These are phyloP conservation scores for Xylariaceae sp. DNA, from an alignment of 2,329 filamentous ascomycete genomes.

Conservation along the genomic window DNA sequence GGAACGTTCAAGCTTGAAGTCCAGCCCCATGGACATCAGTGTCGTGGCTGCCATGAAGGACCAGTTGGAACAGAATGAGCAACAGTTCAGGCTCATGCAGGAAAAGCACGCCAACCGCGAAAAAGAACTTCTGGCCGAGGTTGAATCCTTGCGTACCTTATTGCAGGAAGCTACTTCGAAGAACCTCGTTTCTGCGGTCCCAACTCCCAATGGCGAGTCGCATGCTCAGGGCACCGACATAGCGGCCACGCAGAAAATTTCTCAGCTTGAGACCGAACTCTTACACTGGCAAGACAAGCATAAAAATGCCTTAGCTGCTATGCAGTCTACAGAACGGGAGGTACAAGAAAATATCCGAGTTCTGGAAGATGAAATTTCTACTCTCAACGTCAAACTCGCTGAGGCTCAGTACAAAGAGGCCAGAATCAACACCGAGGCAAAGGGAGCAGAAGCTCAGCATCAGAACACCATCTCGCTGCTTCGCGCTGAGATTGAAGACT, in stretches of 20 bases:
- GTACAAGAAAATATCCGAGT: constrained; percentile 68
- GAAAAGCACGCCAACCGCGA: constrained; percentile 70
- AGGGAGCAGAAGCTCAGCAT: constrained; percentile 50
- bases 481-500: constrained; percentile 72
- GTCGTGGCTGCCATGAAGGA: constrained; percentile 82
- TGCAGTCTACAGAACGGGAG: constrained; percentile 66
- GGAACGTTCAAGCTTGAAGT: constrained; percentile 84
- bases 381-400: constrained; percentile 49
- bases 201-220: constrained; percentile 30
- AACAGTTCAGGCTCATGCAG: constrained; percentile 67
- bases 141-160: constrained; percentile 61
- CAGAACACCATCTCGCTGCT: constrained; percentile 56
- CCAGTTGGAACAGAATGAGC: constrained; percentile 82
- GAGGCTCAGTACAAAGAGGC: constrained; percentile 39
- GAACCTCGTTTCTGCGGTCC: constrained; percentile 14
- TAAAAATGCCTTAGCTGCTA: constrained; percentile 60
- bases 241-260: constrained; percentile 49
- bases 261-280: constrained; percentile 65
- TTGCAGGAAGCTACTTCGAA: constrained; percentile 36
- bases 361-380: constrained; percentile 57
- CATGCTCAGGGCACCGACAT: constrained; percentile 30
- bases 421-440: constrained; percentile 39
- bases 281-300: constrained; percentile 73
- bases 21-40: constrained; percentile 81
- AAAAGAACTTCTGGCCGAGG: constrained; percentile 64